Conservation (phyloP, 306 rosid species). For the Purshia tridentata region DNA sequence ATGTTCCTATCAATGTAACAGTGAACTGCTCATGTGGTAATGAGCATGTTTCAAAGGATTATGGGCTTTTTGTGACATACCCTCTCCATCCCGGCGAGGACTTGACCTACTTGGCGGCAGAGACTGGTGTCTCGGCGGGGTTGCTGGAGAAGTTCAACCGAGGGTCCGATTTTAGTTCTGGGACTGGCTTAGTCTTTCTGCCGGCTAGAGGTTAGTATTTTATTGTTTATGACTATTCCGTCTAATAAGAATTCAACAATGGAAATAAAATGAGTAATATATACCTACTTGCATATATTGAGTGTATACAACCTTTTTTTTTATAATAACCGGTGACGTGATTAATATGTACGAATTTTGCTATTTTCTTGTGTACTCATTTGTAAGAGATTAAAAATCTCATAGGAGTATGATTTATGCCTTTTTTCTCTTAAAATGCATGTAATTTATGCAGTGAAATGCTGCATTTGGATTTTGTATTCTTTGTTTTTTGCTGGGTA, state of each 20-base stretch:
- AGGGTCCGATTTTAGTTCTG: constrained; percentile 35
- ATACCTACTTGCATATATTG: no score
- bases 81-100: constrained; percentile 36
- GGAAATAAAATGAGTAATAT: not conserved
- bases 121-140: constrained; percentile 34
- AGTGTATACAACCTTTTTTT: no score
- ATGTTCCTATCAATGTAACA: constrained; percentile 42
- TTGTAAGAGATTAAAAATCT: not conserved
- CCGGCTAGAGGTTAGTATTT: constrained; percentile 68
- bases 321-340: no score
- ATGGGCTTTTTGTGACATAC: constrained; percentile 52
- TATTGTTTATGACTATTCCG: not conserved
- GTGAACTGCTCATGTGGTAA: constrained; percentile 71
- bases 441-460: not conserved
- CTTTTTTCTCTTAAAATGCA: not conserved
- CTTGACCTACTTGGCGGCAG: constrained; percentile 34
- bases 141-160: constrained; percentile 48
- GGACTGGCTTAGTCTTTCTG: constrained; percentile 47
- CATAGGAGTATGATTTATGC: not conserved
- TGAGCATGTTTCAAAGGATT: constrained; percentile 44
- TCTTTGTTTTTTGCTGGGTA: not conserved
- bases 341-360: no score
- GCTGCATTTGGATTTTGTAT: not conserved
- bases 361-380: not conserved
- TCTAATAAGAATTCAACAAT: not conserved